Evolutionary conservation across 2,329 filamentous ascomycete species (phyloP).

Genomic region (Phialophora chinensis): DNA sequence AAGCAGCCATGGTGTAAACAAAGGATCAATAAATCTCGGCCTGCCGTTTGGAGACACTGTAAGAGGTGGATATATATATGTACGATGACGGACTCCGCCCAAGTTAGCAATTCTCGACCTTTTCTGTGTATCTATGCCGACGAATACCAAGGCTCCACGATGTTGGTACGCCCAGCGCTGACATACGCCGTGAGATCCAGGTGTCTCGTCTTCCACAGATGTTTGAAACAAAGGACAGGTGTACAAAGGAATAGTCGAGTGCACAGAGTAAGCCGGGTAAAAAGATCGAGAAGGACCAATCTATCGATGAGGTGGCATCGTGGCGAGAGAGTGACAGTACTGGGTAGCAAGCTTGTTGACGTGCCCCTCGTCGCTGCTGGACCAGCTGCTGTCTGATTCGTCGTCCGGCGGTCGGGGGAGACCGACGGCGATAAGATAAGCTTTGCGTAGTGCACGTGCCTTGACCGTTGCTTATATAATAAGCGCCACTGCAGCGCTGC

Average conservation of each 20-base stretch:
- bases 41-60: neutral
- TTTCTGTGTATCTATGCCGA: neutral
- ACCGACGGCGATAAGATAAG: constrained; percentile 10
- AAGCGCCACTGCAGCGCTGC: neutral
- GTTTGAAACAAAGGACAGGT: neutral
- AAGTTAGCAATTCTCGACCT: neutral
- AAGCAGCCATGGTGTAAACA: constrained; percentile 23
- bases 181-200: neutral
- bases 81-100: neutral
- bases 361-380: neutral
- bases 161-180: neutral
- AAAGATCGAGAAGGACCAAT: neutral
- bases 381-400: constrained; percentile 4
- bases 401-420: neutral
- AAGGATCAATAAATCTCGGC: neutral
- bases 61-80: neutral
- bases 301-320: neutral
- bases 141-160: constrained; percentile 3
- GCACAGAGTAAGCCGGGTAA: neutral
- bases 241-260: neutral
- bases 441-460: neutral
- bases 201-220: neutral
- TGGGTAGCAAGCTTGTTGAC: constrained; percentile 1
- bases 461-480: neutral
- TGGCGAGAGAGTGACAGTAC: neutral